phyloP scores from a whole-genome alignment of 805 yeast genomes.

The Barnettozyma vustinii region DNA sequence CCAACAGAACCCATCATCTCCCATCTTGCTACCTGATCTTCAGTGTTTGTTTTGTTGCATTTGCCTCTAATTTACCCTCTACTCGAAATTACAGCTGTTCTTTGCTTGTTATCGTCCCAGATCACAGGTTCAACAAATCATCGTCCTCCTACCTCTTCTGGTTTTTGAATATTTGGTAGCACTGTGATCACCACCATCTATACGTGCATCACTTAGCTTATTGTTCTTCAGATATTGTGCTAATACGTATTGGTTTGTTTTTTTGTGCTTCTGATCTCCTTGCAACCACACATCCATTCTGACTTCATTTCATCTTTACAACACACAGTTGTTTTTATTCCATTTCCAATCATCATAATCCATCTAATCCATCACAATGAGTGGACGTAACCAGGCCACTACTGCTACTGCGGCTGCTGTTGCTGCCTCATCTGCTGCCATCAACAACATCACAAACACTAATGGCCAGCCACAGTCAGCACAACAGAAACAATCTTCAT shows the following conservation, averaged over 20 bases:
- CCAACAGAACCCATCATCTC: not conserved
- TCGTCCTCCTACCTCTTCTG: not conserved
- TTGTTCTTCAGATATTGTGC: not conserved
- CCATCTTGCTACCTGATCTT: not conserved
- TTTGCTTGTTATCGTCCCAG: not conserved
- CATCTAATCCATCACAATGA: conserved; percentile 5
- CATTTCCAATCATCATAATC: not conserved
- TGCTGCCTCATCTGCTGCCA: conserved; percentile 26
- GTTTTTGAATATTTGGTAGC: not conserved
- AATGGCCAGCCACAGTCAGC: conserved; percentile 3
- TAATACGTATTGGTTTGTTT: not conserved
- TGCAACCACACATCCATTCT: not conserved
- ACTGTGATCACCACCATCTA: not conserved
- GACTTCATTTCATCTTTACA: not conserved
- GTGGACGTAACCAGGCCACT: conserved; percentile 3
- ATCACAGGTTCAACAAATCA: not conserved
- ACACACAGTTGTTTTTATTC: conserved; percentile 1
- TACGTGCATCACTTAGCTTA: not conserved
- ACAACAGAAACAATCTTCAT: conserved; percentile 6
- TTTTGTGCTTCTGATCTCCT: not conserved
- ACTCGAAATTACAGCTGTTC: not conserved
- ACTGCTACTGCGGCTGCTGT: conserved; percentile 24
- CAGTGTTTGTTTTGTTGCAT: not conserved
- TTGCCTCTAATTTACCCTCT: not conserved
- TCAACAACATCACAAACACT: conserved; percentile 24